Base-by-base conservation (phyloP, 495 filamentous ascomycete species). In the Penicillium pulvis region DNA sequence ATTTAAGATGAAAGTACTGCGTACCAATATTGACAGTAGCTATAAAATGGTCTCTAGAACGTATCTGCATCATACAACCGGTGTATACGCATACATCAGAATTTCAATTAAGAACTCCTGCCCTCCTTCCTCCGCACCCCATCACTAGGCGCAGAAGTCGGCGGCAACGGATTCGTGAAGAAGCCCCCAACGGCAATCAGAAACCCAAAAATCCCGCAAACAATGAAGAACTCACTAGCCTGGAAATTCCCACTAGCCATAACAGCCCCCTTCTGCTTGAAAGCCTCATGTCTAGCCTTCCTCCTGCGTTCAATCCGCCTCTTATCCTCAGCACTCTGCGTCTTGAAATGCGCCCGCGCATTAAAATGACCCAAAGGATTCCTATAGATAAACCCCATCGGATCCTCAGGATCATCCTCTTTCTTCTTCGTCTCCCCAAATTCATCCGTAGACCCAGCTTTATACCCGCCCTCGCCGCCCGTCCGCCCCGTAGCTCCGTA, bases 321-420 rank as follows among this genome's bases (percentile, higher is more conserved):
- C 63, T 70, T 70, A 70, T 89, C 83, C 67, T 90, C 81, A 50
- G 85, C 83, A 56, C 81, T 72, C 64, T 86, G 89, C 39, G 83
- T 88, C 58, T 83, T 77, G 60, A 86, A 88, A 72, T 95, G 91
- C 17, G 83, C 83, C 43, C 79, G 77, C 9, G 84, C 81, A 74
- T 88, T 81, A 46, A 86, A 88, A 80, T 90, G 80, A 62, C 79
- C 72, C 4, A 89, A 76, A 23, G 86, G 77, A 64, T 84, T 78
- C 53, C 81, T 62, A 48, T 73, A 47, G 62, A 79, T 80, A 61
- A 71, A 83, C 58, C 59, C 71, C 52, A 54, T 73, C 55, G 74
- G 77, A 72, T 70, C 81, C 61, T 70, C 79, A 44, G 66, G 67
- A 42, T 67, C 63, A 16, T 31, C 47, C 6, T 51, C 44, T 24